These are phyloP conservation scores for Arthrobotrys iridis DNA, from an alignment of 2,329 filamentous ascomycete species.

Conservation along the genomic window DNA sequence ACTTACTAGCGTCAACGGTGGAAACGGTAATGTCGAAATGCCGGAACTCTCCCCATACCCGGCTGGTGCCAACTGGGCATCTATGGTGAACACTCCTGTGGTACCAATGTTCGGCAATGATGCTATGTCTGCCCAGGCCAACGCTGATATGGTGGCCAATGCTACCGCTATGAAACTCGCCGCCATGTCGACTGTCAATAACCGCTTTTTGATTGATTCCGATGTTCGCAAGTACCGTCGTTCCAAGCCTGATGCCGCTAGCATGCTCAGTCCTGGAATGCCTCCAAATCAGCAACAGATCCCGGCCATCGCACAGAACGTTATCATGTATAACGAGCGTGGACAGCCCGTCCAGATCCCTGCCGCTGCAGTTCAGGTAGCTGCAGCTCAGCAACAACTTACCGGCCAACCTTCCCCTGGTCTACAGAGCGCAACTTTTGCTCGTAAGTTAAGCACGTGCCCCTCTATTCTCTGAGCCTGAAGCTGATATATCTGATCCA, in stretches of 20 bases:
- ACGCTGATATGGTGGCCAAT: constrained; percentile 98
- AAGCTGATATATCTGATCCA: constrained; percentile 66
- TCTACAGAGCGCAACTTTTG: constrained; percentile 59
- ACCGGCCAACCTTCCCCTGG: constrained; percentile 47
- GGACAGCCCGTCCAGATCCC: constrained; percentile 69
- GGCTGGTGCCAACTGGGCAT: constrained; percentile 93
- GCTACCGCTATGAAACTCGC: constrained; percentile 99
- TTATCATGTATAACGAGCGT: constrained; percentile 94
- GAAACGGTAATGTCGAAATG: constrained; percentile 75
- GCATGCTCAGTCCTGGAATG: constrained; percentile 63
- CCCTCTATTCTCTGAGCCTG: constrained; percentile 83
- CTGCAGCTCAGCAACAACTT: constrained; percentile 56
- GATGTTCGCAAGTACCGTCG: constrained; percentile 96
- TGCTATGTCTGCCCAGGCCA: constrained; percentile 69
- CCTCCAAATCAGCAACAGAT: constrained; percentile 68
- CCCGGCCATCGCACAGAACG: constrained; percentile 75
- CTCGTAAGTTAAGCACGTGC: constrained; percentile 60
- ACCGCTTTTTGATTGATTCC: constrained; percentile 87
- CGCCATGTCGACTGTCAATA: constrained; percentile 96
- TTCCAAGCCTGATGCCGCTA: constrained; percentile 80
- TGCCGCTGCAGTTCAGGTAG: constrained; percentile 57
- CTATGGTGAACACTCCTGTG: constrained; percentile 98
- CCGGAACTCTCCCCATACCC: constrained; percentile 86
- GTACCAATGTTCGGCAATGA: constrained; percentile 79
- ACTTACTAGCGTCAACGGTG: constrained; percentile 74